These are phyloP conservation scores for Raffaelea ambrosiae DNA, from an alignment of 2,329 filamentous ascomycete species.

Conservation along the genomic window DNA sequence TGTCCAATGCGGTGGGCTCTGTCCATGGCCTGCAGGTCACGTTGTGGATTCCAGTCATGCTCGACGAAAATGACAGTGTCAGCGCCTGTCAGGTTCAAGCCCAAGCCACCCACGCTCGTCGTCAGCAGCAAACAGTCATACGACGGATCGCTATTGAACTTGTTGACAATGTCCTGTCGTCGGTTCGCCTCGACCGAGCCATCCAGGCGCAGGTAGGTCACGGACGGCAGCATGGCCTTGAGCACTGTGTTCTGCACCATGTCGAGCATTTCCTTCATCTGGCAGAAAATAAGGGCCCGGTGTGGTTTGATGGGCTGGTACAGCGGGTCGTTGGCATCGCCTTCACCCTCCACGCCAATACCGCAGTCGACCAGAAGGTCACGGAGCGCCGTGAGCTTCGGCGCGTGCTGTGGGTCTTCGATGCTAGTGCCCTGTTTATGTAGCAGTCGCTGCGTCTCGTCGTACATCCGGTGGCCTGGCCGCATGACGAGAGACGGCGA, in stretches of 20 bases:
- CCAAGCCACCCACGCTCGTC: conserved; percentile 88
- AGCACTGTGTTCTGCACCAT: conserved; percentile 95
- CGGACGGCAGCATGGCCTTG: conserved; percentile 80
- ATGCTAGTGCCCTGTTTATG: conserved; percentile 71
- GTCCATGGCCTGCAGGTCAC: conserved; percentile 98
- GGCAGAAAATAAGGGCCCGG: conserved; percentile 92
- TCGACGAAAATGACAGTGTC: conserved; percentile 99
- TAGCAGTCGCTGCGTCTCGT: conserved; percentile 74
- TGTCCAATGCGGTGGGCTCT: conserved; percentile 96
- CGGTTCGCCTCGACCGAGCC: conserved; percentile 87
- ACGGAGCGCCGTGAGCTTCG: conserved; percentile 81
- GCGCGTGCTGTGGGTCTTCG: conserved; percentile 79
- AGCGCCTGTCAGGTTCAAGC: conserved; percentile 89
- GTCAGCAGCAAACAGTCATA: conserved; percentile 93
- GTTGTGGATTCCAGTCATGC: conserved; percentile 99
- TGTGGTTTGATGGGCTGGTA: conserved; percentile 89
- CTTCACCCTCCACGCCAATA: conserved; percentile 67
- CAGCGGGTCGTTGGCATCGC: conserved; percentile 47
- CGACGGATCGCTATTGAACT: conserved; percentile 94
- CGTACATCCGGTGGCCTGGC: conserved; percentile 82
- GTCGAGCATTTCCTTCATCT: conserved; percentile 99
- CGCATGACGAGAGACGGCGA: conserved; percentile 95
- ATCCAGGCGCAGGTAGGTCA: conserved; percentile 90
- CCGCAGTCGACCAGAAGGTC: conserved; percentile 98
- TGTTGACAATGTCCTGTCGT: conserved; percentile 96